Evolutionary conservation across 768 basidiomycete species (phyloP).

Genomic region (Filobasidium wieringae): DNA sequence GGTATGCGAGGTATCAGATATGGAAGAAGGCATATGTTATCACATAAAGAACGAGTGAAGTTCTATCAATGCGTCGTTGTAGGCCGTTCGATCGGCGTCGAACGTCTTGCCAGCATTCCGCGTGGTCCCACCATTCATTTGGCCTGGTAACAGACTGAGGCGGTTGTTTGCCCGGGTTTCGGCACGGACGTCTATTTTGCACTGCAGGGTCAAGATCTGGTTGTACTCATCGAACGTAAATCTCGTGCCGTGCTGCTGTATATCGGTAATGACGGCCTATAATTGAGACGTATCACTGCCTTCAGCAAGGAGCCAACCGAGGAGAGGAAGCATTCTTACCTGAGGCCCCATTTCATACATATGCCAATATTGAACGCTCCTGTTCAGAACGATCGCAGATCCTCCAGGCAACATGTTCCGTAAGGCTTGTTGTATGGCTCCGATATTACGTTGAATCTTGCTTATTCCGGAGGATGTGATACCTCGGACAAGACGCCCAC

Average conservation of each 20-base stretch:
- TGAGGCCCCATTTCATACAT: constrained; percentile 63
- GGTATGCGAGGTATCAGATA: too few relatives aligned
- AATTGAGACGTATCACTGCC: background rate
- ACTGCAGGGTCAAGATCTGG: constrained; percentile 76
- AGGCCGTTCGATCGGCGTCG: constrained; percentile 49
- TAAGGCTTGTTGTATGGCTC: constrained; percentile 82
- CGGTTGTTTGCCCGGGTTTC: constrained; percentile 19
- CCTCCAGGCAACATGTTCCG: constrained; percentile 54
- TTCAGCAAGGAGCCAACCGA: background rate
- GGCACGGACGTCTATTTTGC: constrained; percentile 53
- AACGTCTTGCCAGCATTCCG: constrained; percentile 40
- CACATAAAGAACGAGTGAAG: constrained; percentile 48
- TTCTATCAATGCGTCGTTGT: constrained; percentile 81
- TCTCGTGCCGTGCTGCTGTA: constrained; percentile 47
- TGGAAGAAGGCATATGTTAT: too few relatives aligned
- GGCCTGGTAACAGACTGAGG: constrained; percentile 3
- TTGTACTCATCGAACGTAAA: constrained; percentile 91
- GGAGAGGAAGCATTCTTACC: constrained; percentile 44
- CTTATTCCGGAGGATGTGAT: constrained; percentile 66
- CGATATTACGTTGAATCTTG: constrained; percentile 77
- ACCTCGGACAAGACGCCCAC: constrained; percentile 56
- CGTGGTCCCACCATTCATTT: background rate
- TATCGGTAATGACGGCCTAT: constrained; percentile 65
- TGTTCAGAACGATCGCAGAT: constrained; percentile 56
- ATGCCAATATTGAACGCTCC: constrained; percentile 67